These are phyloP conservation scores for Pseudofabraea citricarpa DNA, from an alignment of 2,329 filamentous ascomycete species.

Conservation along the genomic window DNA sequence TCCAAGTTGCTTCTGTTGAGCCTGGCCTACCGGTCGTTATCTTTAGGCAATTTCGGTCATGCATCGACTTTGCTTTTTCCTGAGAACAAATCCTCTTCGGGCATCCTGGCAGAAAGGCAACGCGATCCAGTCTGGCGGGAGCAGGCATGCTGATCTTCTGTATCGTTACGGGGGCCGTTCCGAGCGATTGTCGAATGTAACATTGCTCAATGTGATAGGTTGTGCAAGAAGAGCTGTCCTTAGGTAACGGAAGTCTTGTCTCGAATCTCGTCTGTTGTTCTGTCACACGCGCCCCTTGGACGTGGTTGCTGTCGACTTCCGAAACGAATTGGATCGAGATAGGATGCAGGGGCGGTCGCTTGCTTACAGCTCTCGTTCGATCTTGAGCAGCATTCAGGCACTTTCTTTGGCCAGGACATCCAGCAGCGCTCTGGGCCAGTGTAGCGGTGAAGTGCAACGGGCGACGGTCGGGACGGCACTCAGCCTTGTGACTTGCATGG, in stretches of 20 bases:
- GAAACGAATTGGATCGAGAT: no score
- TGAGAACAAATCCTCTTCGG: conserved; percentile 7
- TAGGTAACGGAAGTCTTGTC: conserved; percentile 11
- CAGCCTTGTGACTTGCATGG: conserved; percentile 2
- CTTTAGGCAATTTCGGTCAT: conserved; percentile 6
- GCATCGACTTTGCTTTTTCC: conserved; percentile 16
- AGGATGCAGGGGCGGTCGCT: neutral
- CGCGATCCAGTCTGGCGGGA: conserved; percentile 1
- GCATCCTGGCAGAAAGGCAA: neutral
- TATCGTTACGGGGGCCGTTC: neutral
- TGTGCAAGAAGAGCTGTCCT: conserved; percentile 10
- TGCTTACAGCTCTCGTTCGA: conserved; percentile 8
- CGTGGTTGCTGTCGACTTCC: no score
- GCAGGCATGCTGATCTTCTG: conserved; percentile 1
- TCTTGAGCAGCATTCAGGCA: conserved; percentile 5
- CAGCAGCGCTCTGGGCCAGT: conserved; percentile 6
- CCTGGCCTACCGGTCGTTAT: conserved; percentile 6
- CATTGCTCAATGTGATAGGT: conserved; percentile 15
- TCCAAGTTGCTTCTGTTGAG: conserved; percentile 3
- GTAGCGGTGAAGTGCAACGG: neutral
- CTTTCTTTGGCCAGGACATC: conserved; percentile 2
- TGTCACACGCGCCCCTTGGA: conserved; percentile 6
- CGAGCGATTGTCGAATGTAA: conserved; percentile 4
- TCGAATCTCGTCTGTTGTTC: conserved; percentile 14
- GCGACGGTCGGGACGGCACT: neutral